Base-by-base conservation (phyloP, 2,329 filamentous ascomycete species). In the Colletotrichum cereale region DNA sequence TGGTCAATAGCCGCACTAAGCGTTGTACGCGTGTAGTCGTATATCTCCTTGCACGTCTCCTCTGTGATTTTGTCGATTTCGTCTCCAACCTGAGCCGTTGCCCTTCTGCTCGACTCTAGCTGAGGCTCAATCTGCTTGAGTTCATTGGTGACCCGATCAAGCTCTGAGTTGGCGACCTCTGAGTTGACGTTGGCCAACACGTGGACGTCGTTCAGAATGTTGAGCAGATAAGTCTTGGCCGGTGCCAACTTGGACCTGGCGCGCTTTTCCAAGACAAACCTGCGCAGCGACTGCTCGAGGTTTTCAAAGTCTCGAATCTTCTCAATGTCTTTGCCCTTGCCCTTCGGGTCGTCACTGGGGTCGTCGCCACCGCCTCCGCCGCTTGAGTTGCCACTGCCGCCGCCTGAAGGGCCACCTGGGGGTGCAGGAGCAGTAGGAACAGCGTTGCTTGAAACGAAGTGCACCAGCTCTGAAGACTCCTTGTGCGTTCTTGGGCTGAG, bases 391-490 rank as follows among this genome's bases (percentile, higher is more conserved):
- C 83, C 81, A 73, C 84, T 85, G 50, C 87, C 87, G 53, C 86
- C 87, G 40, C 87, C 87, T 11, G 85, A 86, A 42, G 86, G 87
- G 47, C 85, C 86, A n/a, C 87, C 85, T 3, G 87, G 84, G 21
- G 88, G 86, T 0, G 88, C 82, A 12, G 90, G 88, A 1, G 86
- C 87, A 66, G 93, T 91, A 0, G 96, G 96, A 71, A 99, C 93
- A 4, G 95, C 95, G 79, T 98, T 97, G 79, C 96, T 98, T 2
- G 96, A 98, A 3, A 99, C 96, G 76, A 99, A 99, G 79, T 99
- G 96, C 4, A 99, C 96, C 10, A 99, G 86, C 78, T 99, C 96
- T 2, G 91, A 89, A 0, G 95, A 92, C 78, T 99, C 96, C 79
- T 98, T 98, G 86, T 91, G 93, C 0, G 96, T 99, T 62, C 92